Base-by-base conservation (phyloP, 176 grass and related monocot genomes). In the Themeda triandra region DNA sequence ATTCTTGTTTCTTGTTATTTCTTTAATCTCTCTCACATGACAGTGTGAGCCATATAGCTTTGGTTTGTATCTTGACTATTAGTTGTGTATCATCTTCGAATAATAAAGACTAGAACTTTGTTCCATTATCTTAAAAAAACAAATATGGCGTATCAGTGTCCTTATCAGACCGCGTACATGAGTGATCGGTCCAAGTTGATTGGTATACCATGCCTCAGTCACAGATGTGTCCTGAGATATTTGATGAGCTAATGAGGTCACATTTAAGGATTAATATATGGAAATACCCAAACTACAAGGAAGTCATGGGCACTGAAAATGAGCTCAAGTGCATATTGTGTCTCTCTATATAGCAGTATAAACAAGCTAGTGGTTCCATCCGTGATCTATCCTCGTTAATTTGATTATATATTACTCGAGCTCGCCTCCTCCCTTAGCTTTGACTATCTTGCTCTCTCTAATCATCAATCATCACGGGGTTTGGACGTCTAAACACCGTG, bases 391-490 rank as follows among this genome's bases (percentile, higher is more conserved):
- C 29, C 0, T 70, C 24, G 23, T 59, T 30, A 54, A 54, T 31
- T 31, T 42, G 21, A 41, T 23, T 53, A 32, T 6, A 21, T 53
- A 32, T 6, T 58, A 58, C 53, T 58, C 23, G 54, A 59, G 54
- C 54, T 42, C n/a, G 15, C 11, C 17, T 72, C 35, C 5, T n/a
- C n/a, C n/a, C n/a, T n/a, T n/a, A n/a, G n/a, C n/a, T 21, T 12
- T 3, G 32, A 82, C 33, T 71, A 12, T 27, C 9, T 23, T 27
- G 17, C 1, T 41, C 42, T 25, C 17, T n/a, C 31, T 51, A 77
- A 85, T 32, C 11, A 85, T 44, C 17, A 85, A 72, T 78, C 45
- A 85, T 85, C 75, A 70, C 19, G 36, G 17, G 24, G 42, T 9
- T 69, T 27, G 10, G n/a, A 60, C 19, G 24, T 70, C 4, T 67